These are phyloP conservation scores for Boeremia exigua DNA, from an alignment of 2,329 filamentous ascomycete species.

Conservation along the genomic window DNA sequence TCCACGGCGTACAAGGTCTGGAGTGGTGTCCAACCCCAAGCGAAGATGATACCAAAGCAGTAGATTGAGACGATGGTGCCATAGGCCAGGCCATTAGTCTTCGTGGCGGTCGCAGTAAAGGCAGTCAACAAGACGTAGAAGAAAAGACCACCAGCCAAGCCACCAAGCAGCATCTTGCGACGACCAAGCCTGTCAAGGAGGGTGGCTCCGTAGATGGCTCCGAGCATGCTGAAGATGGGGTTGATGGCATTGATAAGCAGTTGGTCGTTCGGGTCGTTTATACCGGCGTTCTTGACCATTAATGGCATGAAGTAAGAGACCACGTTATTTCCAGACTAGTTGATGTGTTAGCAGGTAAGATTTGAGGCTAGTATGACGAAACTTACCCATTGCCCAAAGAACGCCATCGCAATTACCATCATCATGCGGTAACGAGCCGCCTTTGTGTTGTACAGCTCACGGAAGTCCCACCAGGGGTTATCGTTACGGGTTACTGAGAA, in stretches of 20 bases:
- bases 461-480: conserved; percentile 47
- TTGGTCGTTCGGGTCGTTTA: conserved; percentile 44
- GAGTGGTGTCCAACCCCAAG: conserved; percentile 50
- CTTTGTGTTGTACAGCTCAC: conserved; percentile 40
- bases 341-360: no score
- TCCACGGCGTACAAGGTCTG: conserved; percentile 50
- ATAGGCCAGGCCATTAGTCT: conserved; percentile 40
- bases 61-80: conserved; percentile 51
- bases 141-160: conserved; percentile 44
- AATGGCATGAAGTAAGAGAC: conserved; percentile 42
- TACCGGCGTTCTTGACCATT: conserved; percentile 49
- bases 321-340: conserved; percentile 50
- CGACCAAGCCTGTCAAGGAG: conserved; percentile 43
- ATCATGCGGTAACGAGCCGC: conserved; percentile 43
- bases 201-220: conserved; percentile 48
- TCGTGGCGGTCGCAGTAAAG: conserved; percentile 40
- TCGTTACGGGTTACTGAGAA: conserved; percentile 37
- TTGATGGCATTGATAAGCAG: conserved; percentile 52
- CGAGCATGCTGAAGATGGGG: conserved; percentile 48
- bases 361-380: no score
- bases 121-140: conserved; percentile 46
- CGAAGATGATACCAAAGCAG: conserved; percentile 50
- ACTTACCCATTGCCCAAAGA: conserved; percentile 53
- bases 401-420: conserved; percentile 51
- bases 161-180: conserved; percentile 46